Evolutionary conservation across 1,139 yeast genomes (phyloP), one percentile per base, ranked within the genome.

Genomic region (Sugiyamaella castrensis): DNA sequence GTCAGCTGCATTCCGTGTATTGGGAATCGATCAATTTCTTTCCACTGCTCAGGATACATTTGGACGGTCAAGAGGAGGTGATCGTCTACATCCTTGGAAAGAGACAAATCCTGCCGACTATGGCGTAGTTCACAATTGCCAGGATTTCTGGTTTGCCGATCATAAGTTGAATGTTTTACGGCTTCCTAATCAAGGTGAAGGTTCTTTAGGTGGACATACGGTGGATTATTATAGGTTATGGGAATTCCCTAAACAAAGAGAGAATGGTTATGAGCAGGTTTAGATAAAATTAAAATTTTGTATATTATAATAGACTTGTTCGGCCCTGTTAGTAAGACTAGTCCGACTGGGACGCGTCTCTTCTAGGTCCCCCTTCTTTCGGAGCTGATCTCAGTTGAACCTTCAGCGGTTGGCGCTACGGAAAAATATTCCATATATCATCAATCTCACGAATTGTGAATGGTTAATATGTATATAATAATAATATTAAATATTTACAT

Each of bases 1-100:
- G 54, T 48, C 58, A 1, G 53, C 61, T 11, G 46, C 60, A 28
- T 48, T 60, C 37, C 56, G 60, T 28, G 52, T 72, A 9, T 60
- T 71, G 2, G 76, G 76, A 4, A 56, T 72, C 45, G 70, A 68
- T 50, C 74, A 71, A 53, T 68, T 71, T 41, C 42, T 64, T 29
- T 59, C 62, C 27, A 65, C 72, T 1, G 66, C 70, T 3, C 58
- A 56, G 30, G 67, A 65, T 15, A 53, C 68, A 12, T 52, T 59
- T 35, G 46, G 52, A n/a, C 39, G 46, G 8, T n/a, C 13, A n/a
- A 13, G 34, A n/a, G 13, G 15, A 12, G 34, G 13, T 12, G 27
- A 34, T 5, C 12, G 43, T 27, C 48, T 44, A 10, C 48, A 54
- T 27, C 31, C 50, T 4, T 46, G 53, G 50, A 50, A 54, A 15